Conservation (phyloP, 2,329 filamentous ascomycete genomes). For the Nemania sp. region DNA sequence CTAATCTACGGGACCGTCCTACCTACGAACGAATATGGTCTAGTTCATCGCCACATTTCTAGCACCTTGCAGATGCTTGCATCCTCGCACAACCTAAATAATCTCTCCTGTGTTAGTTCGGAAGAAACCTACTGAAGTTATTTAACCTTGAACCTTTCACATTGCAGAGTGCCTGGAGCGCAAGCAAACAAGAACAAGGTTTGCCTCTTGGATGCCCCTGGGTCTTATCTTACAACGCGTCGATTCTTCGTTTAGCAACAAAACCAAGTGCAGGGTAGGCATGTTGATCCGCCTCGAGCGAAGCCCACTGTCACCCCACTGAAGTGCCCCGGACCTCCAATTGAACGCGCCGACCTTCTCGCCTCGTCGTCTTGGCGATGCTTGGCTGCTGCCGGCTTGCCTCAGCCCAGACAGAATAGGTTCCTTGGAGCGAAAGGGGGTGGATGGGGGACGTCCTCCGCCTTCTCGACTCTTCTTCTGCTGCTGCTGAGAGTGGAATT, state of each 20-base stretch:
- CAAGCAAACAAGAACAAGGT: constrained; percentile 2
- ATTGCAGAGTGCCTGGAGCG: neutral
- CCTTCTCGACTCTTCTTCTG: constrained; percentile 3
- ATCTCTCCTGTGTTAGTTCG: neutral
- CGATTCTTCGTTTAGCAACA: neutral
- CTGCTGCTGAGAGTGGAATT: constrained; percentile 28
- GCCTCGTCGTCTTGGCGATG: constrained; percentile 38
- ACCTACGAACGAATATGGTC: neutral
- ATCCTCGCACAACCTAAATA: constrained; percentile 10
- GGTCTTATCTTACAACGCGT: neutral
- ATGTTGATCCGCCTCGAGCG: constrained; percentile 29
- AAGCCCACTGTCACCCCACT: constrained; percentile 35
- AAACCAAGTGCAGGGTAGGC: neutral
- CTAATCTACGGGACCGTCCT: neutral
- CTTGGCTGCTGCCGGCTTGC: constrained; percentile 37
- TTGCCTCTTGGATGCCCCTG: neutral
- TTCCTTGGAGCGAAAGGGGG: constrained; percentile 34
- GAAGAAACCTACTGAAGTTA: neutral
- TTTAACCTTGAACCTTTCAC: neutral
- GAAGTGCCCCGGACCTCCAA: constrained; percentile 27
- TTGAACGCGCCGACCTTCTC: constrained; percentile 26
- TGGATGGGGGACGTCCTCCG: constrained; percentile 22
- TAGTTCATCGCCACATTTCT: neutral
- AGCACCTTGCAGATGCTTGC: constrained; percentile 4
- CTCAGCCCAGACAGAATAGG: constrained; percentile 29